A percentile compares a stretch with the other conserved stretches of the same genome.
Evolutionary conservation across 805 yeast genomes (phyloP).

Genomic region (Candida boidinii): DNA sequence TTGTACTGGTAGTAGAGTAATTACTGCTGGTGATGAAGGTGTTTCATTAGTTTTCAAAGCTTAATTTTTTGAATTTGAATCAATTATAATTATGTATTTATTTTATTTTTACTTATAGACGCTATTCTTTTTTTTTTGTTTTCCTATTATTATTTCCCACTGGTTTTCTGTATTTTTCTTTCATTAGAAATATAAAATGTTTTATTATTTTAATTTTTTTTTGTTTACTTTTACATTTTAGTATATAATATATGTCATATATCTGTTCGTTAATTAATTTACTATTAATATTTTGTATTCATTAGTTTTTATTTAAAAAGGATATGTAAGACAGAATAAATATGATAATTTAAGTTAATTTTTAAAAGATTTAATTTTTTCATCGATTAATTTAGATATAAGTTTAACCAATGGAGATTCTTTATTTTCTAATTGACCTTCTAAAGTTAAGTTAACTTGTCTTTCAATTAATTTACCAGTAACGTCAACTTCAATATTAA

Average conservation of each 20-base stretch:
- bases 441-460: slow-evolving; percentile 58
- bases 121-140: slow-evolving; percentile 33
- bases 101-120: slow-evolving; percentile 1
- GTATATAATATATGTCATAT: too few species aligned
- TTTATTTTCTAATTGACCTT: slow-evolving; percentile 41
- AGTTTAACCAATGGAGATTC: slow-evolving; percentile 42
- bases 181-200: too few species aligned
- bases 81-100: background rate
- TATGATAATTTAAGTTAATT: background rate
- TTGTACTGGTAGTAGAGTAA: slow-evolving; percentile 56
- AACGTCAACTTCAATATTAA: slow-evolving; percentile 91
- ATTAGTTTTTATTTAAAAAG: background rate
- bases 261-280: background rate
- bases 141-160: too few species aligned
- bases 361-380: slow-evolving; percentile 22
- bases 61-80: slow-evolving; percentile 6
- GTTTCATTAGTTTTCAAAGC: slow-evolving; percentile 66
- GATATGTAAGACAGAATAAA: background rate
- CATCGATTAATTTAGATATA: slow-evolving; percentile 39
- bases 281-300: background rate
- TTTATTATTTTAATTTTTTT: too few species aligned
- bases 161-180: too few species aligned
- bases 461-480: slow-evolving; percentile 88
- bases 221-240: too few species aligned
- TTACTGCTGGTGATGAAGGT: slow-evolving; percentile 97